Base-by-base conservation (phyloP, 2,329 filamentous ascomycete genomes). In the Gnomoniopsis sp. region DNA sequence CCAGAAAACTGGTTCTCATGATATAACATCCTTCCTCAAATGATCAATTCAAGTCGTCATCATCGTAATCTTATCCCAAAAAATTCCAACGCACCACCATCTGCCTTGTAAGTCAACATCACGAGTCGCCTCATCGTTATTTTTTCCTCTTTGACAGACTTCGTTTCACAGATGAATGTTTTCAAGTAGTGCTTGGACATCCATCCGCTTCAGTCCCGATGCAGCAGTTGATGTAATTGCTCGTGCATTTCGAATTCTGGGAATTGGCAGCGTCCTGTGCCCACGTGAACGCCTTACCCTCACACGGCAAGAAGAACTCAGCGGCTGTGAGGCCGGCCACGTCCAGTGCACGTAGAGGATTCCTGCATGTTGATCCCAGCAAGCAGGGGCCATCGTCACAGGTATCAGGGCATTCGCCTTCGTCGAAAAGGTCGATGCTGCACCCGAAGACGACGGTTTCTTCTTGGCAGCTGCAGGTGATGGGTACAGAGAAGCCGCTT, bases 401-500 rank as follows among this genome's bases (percentile, higher is more conserved):
- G 15, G 17, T 21, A 19, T 17, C 19, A 4, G 41, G 41, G 41
- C 41, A 44, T 10, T 10, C 12, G 15, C 46, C 57, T 41, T 46
- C 26, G 23, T 21, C n/a, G 51, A 52, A 59, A 26, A 59, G 57
- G 46, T 59, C 57, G 17, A 55, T 47, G 22, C 47, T 55, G 57
- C 57, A 59, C 12, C 57, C 57, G 19, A 52, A 59, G 14, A 53
- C 46, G 21, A 59, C 46, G 36, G 36, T 33, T 8, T 34, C 38
- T 33, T 55, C 46, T 19, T 44, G 41, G 46, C 57, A 55, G 51
- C 51, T 36, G 57, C 57, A 55, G 36, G 51, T 55, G 17, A 55
- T 55, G 26, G 57, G 57, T 43, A 59, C 51, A 19, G 51, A 49
- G 46, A 55, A 55, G 51, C 57, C 57, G 30, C 54, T 55, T 34